These are phyloP conservation scores for Epichloe glyceriae DNA, from an alignment of 2,329 filamentous ascomycete species.

Conservation along the genomic window DNA sequence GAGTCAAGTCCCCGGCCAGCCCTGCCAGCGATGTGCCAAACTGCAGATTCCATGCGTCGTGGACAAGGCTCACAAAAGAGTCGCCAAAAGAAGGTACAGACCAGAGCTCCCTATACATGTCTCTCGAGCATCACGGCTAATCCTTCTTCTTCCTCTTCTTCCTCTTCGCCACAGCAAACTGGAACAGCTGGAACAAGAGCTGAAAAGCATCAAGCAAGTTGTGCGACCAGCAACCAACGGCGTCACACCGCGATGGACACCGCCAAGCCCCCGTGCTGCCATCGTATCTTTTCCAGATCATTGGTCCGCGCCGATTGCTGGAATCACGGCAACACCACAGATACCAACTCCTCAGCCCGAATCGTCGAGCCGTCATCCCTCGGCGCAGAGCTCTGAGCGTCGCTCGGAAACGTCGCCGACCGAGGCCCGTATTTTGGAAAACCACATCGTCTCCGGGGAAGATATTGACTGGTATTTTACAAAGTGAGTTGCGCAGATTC, in stretches of 20 bases:
- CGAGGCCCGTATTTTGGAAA: constrained; percentile 31
- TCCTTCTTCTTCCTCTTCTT: no score
- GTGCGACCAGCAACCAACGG: constrained; percentile 21
- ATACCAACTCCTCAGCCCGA: constrained; percentile 15
- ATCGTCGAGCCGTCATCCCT: constrained; percentile 8
- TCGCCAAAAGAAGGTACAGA: constrained; percentile 29
- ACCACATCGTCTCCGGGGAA: constrained; percentile 34
- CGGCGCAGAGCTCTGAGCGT: constrained; percentile 8
- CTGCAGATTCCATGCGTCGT: constrained; percentile 30
- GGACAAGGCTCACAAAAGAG: constrained; percentile 33
- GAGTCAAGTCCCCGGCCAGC: constrained; percentile 24
- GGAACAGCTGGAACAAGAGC: constrained; percentile 40
- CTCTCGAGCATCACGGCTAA: no score
- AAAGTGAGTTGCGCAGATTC: constrained; percentile 21
- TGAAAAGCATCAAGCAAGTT: constrained; percentile 40
- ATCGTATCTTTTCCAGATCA: constrained; percentile 13
- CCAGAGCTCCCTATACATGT: background rate
- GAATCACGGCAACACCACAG: constrained; percentile 6
- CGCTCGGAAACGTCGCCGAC: constrained; percentile 16
- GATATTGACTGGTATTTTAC: constrained; percentile 45
- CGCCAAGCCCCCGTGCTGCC: constrained; percentile 15
- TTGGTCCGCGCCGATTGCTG: constrained; percentile 6
- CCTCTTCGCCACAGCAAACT: constrained; percentile 29
- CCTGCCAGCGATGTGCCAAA: constrained; percentile 33
- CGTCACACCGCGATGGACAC: constrained; percentile 13